phyloP scores from a whole-genome alignment of 176 grass and related monocot species.

The Aegilops speltoides region DNA sequence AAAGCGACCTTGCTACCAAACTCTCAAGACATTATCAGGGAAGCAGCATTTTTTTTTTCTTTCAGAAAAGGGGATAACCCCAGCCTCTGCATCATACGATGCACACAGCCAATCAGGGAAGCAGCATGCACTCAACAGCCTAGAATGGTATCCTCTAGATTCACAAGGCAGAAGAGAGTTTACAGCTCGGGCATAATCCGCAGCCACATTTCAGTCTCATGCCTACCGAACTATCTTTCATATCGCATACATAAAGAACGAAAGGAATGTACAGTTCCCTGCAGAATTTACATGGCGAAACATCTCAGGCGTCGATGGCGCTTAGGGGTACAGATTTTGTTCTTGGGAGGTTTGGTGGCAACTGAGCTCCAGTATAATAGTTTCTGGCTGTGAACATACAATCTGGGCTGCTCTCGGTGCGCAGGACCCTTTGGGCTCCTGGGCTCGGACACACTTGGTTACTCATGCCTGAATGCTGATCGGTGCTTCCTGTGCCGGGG shows the following conservation, averaged over 20 bases:
- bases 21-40: neutral
- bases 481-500: neutral
- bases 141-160: conserved; percentile 11
- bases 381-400: conserved; percentile 41
- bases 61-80: too few species aligned
- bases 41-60: neutral
- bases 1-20: neutral
- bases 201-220: conserved; percentile 22
- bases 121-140: conserved; percentile 9
- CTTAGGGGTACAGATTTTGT: conserved; percentile 47
- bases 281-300: conserved; percentile 38
- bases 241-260: conserved; percentile 34
- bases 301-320: conserved; percentile 41
- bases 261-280: conserved; percentile 47
- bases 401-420: conserved; percentile 23
- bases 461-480: conserved; percentile 9
- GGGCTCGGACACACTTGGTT: conserved; percentile 12
- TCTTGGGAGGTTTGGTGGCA: conserved; percentile 48
- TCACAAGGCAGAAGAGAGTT: conserved; percentile 23
- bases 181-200: conserved; percentile 41
- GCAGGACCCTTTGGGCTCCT: conserved; percentile 42
- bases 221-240: conserved; percentile 32
- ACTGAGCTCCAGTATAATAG: conserved; percentile 32
- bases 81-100: too few species aligned
- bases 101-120: neutral